These are phyloP conservation scores for Apiotrichum porosum DNA, from an alignment of 1,284 basidiomycete species.

Conservation along the genomic window DNA sequence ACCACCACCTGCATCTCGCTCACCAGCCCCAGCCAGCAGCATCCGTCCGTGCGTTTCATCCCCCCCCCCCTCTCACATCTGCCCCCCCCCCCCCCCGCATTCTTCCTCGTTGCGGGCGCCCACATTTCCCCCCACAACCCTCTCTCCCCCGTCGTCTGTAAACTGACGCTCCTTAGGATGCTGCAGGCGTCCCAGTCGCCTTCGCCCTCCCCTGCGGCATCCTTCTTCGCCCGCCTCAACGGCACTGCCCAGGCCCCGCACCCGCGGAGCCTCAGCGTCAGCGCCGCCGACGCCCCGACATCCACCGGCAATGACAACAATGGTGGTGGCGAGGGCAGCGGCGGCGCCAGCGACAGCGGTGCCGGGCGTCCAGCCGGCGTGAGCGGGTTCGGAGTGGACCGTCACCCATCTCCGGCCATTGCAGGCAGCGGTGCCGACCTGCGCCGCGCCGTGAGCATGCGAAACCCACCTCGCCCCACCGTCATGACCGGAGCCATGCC, in stretches of 20 bases:
- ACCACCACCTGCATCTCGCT: no score
- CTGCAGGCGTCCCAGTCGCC: conserved; percentile 26
- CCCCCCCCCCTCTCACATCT: neutral
- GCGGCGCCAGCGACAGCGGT: neutral
- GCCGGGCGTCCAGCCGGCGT: neutral
- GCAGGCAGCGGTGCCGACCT: conserved; percentile 1
- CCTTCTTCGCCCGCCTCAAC: conserved; percentile 22
- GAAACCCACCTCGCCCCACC: conserved; percentile 6
- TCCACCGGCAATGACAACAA: neutral
- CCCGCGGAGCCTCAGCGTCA: conserved; percentile 35
- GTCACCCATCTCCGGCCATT: neutral
- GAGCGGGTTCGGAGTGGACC: no score
- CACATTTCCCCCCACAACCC: neutral
- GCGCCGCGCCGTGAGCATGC: conserved; percentile 10
- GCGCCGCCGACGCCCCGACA: conserved; percentile 37
- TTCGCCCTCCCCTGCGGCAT: conserved; percentile 19
- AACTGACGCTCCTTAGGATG: conserved; percentile 21
- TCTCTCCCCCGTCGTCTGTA: neutral
- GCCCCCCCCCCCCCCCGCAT: neutral
- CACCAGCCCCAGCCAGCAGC: no score
- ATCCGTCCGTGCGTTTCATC: conserved; percentile 3
- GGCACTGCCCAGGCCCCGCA: conserved; percentile 16
- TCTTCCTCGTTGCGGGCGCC: neutral
- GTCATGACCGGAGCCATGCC: conserved; percentile 24
- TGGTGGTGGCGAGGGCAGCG: neutral